Conservation (phyloP, 495 filamentous ascomycete species). For the Daldinia concentrica region DNA sequence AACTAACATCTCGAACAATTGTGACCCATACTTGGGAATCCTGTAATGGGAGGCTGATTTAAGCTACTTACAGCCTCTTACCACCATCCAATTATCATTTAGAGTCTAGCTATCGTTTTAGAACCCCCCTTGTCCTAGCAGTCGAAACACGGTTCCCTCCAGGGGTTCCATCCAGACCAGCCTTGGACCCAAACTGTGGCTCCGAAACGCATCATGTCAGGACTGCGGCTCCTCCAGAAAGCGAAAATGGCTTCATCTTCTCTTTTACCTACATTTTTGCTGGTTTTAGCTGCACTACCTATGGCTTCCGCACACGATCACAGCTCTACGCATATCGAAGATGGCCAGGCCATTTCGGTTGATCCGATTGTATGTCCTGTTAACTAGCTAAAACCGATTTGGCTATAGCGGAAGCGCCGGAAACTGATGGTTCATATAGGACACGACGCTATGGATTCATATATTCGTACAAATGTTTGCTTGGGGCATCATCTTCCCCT, state of each 20-base stretch:
- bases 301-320: slow-evolving; percentile 74
- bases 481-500: slow-evolving; percentile 91
- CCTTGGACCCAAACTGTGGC: slow-evolving; percentile 15
- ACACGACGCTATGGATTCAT: slow-evolving; percentile 89
- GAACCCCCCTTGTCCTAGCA: slow-evolving; percentile 19
- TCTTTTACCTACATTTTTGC: slow-evolving; percentile 28
- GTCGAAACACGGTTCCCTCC: slow-evolving; percentile 32
- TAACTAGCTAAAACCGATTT: neutral
- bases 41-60: neutral
- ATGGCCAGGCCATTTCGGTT: slow-evolving; percentile 76
- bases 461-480: slow-evolving; percentile 87
- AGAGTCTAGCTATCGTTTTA: slow-evolving; percentile 3
- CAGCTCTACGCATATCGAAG: slow-evolving; percentile 75
- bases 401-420: slow-evolving; percentile 17
- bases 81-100: slow-evolving; percentile 12
- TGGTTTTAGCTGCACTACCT: slow-evolving; percentile 42
- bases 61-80: neutral
- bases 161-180: slow-evolving; percentile 31
- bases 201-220: slow-evolving; percentile 34
- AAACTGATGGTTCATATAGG: slow-evolving; percentile 57
- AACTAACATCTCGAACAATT: neutral
- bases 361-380: slow-evolving; percentile 81
- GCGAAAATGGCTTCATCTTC: slow-evolving; percentile 30
- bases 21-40: neutral
- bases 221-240: slow-evolving; percentile 7